Conservation (phyloP, 345 rosid species). For the Theobroma cacao region DNA sequence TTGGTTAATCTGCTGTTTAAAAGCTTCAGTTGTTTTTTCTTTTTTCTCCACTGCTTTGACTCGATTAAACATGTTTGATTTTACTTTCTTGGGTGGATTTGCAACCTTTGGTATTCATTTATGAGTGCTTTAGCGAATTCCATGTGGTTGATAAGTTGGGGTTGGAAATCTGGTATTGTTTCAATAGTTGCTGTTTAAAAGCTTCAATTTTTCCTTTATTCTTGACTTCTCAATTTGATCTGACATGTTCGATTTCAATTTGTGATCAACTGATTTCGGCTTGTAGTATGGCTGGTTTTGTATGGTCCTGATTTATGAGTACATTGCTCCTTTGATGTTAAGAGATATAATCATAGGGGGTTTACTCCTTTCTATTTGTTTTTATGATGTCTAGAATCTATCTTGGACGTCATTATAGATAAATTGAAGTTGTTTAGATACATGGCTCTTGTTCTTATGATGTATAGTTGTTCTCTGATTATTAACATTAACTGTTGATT, state of each 20-base stretch:
- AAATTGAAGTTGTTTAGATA: no score
- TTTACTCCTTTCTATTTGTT: neutral
- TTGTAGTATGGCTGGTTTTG: neutral
- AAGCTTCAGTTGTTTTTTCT: neutral
- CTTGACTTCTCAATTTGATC: neutral
- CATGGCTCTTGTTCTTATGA: neutral
- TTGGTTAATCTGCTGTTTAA: neutral
- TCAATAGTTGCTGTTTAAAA: neutral
- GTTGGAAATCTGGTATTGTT: neutral
- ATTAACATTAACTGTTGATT: neutral
- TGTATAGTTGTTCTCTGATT: neutral
- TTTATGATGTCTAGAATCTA: neutral
- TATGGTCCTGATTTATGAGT: neutral
- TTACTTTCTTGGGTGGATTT: neutral
- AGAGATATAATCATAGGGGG: neutral
- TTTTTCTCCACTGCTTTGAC: neutral
- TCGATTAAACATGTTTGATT: neutral
- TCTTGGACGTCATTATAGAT: no score
- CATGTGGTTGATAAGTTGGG: neutral
- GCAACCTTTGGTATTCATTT: neutral
- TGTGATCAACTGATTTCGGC: neutral
- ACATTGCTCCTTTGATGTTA: neutral
- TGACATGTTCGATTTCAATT: neutral
- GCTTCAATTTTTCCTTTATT: neutral
- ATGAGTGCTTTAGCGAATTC: neutral